Evolutionary conservation across 768 basidiomycete species (phyloP), one percentile per base, ranked within the genome.

Genomic region (Tubosaeta sp.): DNA sequence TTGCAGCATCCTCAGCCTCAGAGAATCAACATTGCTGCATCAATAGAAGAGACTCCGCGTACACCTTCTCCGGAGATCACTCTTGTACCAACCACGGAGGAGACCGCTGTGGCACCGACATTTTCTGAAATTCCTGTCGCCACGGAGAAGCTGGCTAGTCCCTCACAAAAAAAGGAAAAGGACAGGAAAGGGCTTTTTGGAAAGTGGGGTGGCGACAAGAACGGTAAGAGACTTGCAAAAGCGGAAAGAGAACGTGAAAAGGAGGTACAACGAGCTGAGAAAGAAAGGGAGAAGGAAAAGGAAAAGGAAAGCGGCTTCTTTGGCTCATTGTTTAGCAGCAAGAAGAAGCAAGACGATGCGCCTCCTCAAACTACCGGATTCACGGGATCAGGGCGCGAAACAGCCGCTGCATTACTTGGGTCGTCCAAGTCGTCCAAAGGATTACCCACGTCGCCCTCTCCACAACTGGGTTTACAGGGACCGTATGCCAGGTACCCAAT

Each of bases 401-500:
- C 91, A 1, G 94, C 94, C 2, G 85, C 88, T 29, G 91, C 92
- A 4, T 75, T 95, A 8, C 82, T 97, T 6, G 92, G 91, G 17
- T 78, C 84, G 6, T 88, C 89, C 38, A 93, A 89, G 68, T 85
- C 87, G 7, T 84, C 86, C 12, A 91, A 89, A 69, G 71, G 74
- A 27, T 74, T 82, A 56, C 74, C 76, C 22, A 77, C 84, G 0
- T 82, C 86, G 8, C 72, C 80, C 4, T 85, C 87, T 11, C 84
- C 88, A 12, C 65, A 70, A 25, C 68, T 59, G 11, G 63, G 74
- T 42, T 51, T 71, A 31, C 63, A 66, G 16, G 75, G 74, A 26
- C 63, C 68, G 41, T 86, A 80, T 58, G 77, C 95, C 46, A 83
- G 97, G 58, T 95, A 98, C 66, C 97, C 97, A 9, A 97, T 99